Evolutionary conservation across 495 filamentous ascomycete genomes (phyloP).

Genomic region (Jackrogersella minutella): DNA sequence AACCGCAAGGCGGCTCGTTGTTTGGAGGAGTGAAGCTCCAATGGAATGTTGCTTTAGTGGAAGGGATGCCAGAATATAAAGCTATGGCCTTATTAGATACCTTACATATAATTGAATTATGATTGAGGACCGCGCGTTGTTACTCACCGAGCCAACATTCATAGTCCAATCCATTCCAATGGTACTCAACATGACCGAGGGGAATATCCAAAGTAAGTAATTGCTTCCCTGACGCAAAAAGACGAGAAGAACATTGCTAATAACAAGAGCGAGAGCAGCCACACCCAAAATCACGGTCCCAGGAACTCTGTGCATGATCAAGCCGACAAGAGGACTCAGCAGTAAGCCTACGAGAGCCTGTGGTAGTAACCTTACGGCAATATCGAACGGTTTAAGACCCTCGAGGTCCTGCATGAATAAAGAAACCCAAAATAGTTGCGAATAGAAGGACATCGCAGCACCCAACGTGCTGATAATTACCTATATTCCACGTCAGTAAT

Average conservation of each 20-base stretch:
- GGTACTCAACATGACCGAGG: slow-evolving; percentile 46
- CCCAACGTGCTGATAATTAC: slow-evolving; percentile 43
- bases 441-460: slow-evolving; percentile 51
- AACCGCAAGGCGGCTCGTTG: slow-evolving; percentile 46
- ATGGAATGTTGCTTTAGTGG: slow-evolving; percentile 47
- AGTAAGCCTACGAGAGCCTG: slow-evolving; percentile 48
- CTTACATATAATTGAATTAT: not conserved
- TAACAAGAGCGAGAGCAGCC: slow-evolving; percentile 39
- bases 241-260: slow-evolving; percentile 46
- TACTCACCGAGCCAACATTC: slow-evolving; percentile 49
- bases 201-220: slow-evolving; percentile 49
- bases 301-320: slow-evolving; percentile 45
- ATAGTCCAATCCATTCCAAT: slow-evolving; percentile 52
- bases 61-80: slow-evolving; percentile 40
- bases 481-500: slow-evolving; percentile 19
- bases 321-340: slow-evolving; percentile 47
- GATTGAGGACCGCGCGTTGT: not conserved
- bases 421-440: slow-evolving; percentile 50
- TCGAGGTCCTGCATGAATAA: slow-evolving; percentile 51
- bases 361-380: slow-evolving; percentile 46
- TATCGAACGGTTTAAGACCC: slow-evolving; percentile 42
- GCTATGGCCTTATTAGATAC: slow-evolving; percentile 29
- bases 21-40: slow-evolving; percentile 49
- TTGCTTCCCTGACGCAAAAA: slow-evolving; percentile 46
- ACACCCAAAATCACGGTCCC: slow-evolving; percentile 43